Percentiles rank a stretch among this genome's conserved stretches.
These are phyloP conservation scores for Xerocomus nothofagi DNA, from an alignment of 1,284 basidiomycete species.

Conservation along the genomic window DNA sequence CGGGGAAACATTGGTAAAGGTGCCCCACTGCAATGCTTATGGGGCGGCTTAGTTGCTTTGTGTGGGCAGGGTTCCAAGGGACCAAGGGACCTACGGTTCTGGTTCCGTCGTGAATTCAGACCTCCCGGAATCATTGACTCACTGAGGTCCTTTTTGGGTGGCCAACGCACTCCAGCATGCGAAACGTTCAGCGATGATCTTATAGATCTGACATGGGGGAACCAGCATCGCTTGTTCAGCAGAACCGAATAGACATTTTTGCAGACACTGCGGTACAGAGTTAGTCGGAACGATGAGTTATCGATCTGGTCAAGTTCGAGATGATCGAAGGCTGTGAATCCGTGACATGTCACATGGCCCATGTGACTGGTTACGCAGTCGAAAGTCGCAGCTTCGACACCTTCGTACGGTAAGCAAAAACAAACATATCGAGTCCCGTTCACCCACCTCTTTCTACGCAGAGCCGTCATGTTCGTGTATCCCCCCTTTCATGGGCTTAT, in stretches of 20 bases:
- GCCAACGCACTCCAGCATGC: background rate
- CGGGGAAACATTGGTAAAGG: no score
- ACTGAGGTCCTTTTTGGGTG: no score
- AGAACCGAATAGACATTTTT: background rate
- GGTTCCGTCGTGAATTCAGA: background rate
- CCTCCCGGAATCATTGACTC: no score
- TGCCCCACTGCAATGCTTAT: no score
- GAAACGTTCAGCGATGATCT: background rate
- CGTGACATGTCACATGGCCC: slow-evolving; percentile 14
- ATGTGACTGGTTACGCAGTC: slow-evolving; percentile 29
- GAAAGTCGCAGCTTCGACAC: slow-evolving; percentile 1
- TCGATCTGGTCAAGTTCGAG: background rate
- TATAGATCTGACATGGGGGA: background rate
- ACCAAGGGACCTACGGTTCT: no score
- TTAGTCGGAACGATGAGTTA: no score
- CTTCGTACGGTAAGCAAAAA: slow-evolving; percentile 19
- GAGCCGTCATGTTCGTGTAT: slow-evolving; percentile 30
- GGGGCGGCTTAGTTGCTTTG: no score
- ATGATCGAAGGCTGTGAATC: background rate
- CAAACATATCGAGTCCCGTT: background rate
- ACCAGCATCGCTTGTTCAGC: background rate
- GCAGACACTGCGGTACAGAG: background rate
- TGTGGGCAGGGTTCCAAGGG: no score
- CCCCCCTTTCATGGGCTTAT: background rate
- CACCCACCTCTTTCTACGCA: slow-evolving; percentile 1